phyloP scores from a whole-genome alignment of 257 asterid genomes.

The Jasminum sambac region DNA sequence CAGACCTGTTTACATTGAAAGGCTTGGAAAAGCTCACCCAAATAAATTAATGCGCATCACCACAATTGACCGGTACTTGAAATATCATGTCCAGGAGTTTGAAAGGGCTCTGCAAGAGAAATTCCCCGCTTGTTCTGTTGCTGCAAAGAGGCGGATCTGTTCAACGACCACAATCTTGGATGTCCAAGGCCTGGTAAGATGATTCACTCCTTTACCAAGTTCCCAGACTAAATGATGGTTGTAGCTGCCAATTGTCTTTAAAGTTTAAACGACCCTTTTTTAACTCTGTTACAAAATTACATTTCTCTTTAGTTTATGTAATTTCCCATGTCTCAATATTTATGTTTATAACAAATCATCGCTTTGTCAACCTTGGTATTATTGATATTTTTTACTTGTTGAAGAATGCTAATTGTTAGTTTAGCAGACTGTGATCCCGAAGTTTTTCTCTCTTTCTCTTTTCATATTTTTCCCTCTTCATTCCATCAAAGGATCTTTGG shows the following conservation, averaged over 20 bases:
- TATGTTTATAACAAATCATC: not conserved
- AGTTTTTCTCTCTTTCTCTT: not conserved
- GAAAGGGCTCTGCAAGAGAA: conserved; percentile 83
- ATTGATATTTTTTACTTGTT: not conserved
- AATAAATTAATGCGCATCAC: conserved; percentile 75
- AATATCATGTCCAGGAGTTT: conserved; percentile 92
- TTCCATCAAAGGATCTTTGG: conserved; percentile 2
- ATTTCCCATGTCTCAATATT: conserved; percentile 2
- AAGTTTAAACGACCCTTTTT: conserved; percentile 10
- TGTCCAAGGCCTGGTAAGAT: conserved; percentile 91
- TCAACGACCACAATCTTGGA: conserved; percentile 87
- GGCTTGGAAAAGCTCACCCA: conserved; percentile 91
- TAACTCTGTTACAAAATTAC: conserved; percentile 15
- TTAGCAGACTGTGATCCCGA: not conserved
- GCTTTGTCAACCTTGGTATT: not conserved
- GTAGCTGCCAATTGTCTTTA: conserved; percentile 13
- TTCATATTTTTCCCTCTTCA: not conserved
- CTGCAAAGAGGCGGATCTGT: conserved; percentile 78
- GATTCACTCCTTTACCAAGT: conserved; percentile 24
- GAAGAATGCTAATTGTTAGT: conserved; percentile 8
- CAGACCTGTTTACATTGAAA: conserved; percentile 92
- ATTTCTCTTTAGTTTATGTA: conserved; percentile 8
- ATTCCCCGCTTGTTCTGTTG: conserved; percentile 92
- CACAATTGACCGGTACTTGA: conserved; percentile 73
- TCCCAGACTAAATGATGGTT: conserved; percentile 14